Conservation (phyloP, 2,329 filamentous ascomycete species). For the Cephalotrichum gorgonifer region DNA sequence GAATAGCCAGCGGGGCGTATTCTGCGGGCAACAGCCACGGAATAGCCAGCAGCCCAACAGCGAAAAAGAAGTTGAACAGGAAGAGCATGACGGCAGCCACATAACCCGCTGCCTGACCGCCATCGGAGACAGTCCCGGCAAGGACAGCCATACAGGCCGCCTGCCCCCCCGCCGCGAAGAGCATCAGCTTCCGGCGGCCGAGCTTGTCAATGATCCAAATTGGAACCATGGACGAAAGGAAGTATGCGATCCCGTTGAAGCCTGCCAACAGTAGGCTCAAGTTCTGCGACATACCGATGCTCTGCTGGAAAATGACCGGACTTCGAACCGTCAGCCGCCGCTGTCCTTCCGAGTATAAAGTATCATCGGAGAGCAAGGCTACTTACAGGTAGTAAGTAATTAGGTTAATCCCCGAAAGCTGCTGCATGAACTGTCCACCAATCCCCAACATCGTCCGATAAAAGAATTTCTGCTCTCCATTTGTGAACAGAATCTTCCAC, state of each 20-base stretch:
- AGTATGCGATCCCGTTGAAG: conserved; percentile 32
- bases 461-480: conserved; percentile 29
- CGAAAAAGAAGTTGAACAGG: conserved; percentile 31
- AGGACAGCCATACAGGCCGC: conserved; percentile 33
- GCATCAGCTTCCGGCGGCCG: conserved; percentile 48
- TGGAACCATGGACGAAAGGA: conserved; percentile 18
- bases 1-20: conserved; percentile 27
- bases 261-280: conserved; percentile 41
- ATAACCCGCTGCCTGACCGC: conserved; percentile 24
- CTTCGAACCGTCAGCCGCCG: neutral
- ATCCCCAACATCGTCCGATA: conserved; percentile 23
- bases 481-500: conserved; percentile 25
- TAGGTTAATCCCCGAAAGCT: neutral
- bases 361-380: neutral
- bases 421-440: conserved; percentile 34
- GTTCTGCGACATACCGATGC: conserved; percentile 29
- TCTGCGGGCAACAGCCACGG: conserved; percentile 30
- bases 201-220: conserved; percentile 27
- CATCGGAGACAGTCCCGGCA: conserved; percentile 29
- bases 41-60: conserved; percentile 27
- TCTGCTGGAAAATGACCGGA: conserved; percentile 32
- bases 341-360: neutral
- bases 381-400: neutral
- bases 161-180: conserved; percentile 29
- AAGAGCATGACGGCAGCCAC: conserved; percentile 33